These are phyloP conservation scores for Elongisporangium prolatum DNA, from an alignment of 352 stramenopile genomes.

Conservation along the genomic window DNA sequence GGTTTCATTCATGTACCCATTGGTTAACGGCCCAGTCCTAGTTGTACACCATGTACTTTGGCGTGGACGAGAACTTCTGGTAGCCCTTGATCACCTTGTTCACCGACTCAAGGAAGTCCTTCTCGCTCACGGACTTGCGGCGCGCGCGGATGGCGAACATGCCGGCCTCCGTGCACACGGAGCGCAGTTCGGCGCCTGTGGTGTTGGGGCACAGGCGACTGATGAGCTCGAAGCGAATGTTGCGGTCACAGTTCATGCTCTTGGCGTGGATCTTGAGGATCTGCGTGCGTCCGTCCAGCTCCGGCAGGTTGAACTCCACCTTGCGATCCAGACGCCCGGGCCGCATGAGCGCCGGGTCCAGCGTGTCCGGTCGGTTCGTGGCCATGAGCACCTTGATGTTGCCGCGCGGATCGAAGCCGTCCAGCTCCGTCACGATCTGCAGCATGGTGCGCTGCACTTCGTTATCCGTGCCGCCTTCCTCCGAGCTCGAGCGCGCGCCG, in stretches of 20 bases:
- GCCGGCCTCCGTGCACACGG: constrained; percentile 98
- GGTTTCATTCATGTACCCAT: not conserved
- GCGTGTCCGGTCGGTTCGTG: constrained; percentile 96
- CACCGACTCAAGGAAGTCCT: constrained; percentile 99
- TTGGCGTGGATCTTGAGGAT: constrained; percentile 99
- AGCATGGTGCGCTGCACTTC: constrained; percentile 99
- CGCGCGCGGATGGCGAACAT: constrained; percentile 98
- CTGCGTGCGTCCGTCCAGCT: constrained; percentile 97
- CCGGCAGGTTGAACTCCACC: constrained; percentile 98
- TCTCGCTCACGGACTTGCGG: constrained; percentile 98
- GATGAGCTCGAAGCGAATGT: constrained; percentile 99
- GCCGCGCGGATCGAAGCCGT: constrained; percentile 97
- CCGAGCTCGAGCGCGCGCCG: constrained; percentile 79
- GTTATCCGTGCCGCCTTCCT: constrained; percentile 96
- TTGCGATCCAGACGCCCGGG: constrained; percentile 98
- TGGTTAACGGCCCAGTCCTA: constrained; percentile 25
- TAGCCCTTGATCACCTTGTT: constrained; percentile 99
- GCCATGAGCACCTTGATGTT: constrained; percentile 99
- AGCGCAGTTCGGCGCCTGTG: constrained; percentile 97
- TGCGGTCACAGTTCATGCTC: constrained; percentile 98
- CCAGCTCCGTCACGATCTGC: constrained; percentile 98
- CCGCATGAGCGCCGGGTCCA: constrained; percentile 95
- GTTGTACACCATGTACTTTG: constrained; percentile 99
- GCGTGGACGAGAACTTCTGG: constrained; percentile 99
- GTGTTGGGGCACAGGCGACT: constrained; percentile 97